Evolutionary conservation across 495 filamentous ascomycete genomes (phyloP).

Genomic region (Podospora appendiculata): DNA sequence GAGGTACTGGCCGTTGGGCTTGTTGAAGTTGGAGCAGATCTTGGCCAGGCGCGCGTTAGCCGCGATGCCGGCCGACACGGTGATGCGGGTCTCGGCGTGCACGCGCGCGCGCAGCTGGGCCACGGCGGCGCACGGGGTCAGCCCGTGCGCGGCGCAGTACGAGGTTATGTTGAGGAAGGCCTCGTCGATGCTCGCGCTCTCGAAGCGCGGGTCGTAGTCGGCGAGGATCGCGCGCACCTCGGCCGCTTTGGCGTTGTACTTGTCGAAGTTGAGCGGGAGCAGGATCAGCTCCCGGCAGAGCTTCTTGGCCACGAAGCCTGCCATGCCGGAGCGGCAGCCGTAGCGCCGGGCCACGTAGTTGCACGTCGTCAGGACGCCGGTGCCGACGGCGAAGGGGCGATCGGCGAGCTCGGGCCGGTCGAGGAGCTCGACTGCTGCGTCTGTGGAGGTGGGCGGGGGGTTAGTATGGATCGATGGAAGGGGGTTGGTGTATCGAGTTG

Average conservation of each 20-base stretch:
- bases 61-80: constrained; percentile 90
- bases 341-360: constrained; percentile 90
- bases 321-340: constrained; percentile 91
- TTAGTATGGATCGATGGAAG: not conserved
- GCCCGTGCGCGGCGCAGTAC: constrained; percentile 63
- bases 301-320: constrained; percentile 88
- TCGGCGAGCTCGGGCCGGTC: constrained; percentile 83
- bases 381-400: constrained; percentile 88
- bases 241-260: constrained; percentile 84
- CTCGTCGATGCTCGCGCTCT: constrained; percentile 91
- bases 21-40: constrained; percentile 89
- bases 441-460: not conserved
- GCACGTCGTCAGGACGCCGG: constrained; percentile 89
- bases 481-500: not conserved
- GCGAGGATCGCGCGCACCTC: constrained; percentile 79
- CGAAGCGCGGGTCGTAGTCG: constrained; percentile 81
- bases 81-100: constrained; percentile 69
- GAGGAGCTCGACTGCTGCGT: constrained; percentile 88
- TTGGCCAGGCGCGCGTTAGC: constrained; percentile 91
- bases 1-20: constrained; percentile 87
- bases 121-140: constrained; percentile 66
- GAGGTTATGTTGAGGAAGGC: constrained; percentile 93
- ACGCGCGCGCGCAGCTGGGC: constrained; percentile 70
- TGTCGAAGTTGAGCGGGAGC: constrained; percentile 77
- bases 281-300: constrained; percentile 85